Conservation (phyloP, 495 filamentous ascomycete species). For the Talaromyces liani region DNA sequence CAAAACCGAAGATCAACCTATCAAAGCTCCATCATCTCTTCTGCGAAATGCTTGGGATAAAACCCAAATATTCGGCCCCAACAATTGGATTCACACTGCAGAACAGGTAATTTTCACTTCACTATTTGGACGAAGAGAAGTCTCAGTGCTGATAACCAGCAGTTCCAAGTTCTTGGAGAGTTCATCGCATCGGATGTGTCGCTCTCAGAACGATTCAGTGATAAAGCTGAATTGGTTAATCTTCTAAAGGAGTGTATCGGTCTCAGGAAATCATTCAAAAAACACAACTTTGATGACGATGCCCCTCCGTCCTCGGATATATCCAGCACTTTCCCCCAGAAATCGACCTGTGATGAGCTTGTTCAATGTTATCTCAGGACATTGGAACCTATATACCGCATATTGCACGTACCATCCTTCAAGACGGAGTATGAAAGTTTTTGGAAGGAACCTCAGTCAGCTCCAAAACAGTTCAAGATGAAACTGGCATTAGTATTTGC, state of each 20-base stretch:
- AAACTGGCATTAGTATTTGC: constrained; percentile 19
- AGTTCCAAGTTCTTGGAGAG: constrained; percentile 3
- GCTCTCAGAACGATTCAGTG: background rate
- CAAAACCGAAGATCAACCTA: constrained; percentile 7
- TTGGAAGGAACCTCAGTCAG: constrained; percentile 24
- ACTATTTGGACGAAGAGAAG: background rate
- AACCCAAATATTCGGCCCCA: constrained; percentile 33
- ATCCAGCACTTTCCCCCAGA: constrained; percentile 14
- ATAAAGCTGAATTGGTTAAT: constrained; percentile 11
- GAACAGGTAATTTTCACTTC: constrained; percentile 24
- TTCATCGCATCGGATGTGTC: constrained; percentile 4
- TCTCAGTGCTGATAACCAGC: background rate
- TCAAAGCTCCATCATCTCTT: constrained; percentile 11
- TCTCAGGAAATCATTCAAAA: constrained; percentile 15
- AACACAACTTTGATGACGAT: constrained; percentile 11
- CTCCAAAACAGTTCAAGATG: constrained; percentile 12
- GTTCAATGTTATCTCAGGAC: constrained; percentile 36
- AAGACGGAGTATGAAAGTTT: constrained; percentile 34
- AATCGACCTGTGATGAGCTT: constrained; percentile 28
- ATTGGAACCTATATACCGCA: constrained; percentile 38
- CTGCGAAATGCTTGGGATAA: constrained; percentile 17
- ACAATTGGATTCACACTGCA: constrained; percentile 32
- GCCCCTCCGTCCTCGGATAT: constrained; percentile 13
- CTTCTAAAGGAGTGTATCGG: constrained; percentile 15
- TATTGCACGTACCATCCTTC: constrained; percentile 43